phyloP scores from a whole-genome alignment of 305 asterid genomes.

The Fraxinus latifolia region DNA sequence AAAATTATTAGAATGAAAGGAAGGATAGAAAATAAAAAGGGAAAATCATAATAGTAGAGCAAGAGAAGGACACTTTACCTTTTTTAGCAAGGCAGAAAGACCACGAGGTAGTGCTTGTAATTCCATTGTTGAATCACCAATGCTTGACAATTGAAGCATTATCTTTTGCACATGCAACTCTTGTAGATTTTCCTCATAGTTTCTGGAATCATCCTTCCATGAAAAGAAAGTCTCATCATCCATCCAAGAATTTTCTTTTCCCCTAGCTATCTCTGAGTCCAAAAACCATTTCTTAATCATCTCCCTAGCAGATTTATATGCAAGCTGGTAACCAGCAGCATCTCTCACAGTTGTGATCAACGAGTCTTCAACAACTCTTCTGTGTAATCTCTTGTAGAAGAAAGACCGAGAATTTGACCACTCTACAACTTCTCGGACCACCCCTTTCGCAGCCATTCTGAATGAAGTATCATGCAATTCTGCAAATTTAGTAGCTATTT shows the following conservation, averaged over 20 bases:
- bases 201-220: conserved; percentile 67
- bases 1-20: not conserved
- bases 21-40: not conserved
- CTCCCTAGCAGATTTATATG: conserved; percentile 58
- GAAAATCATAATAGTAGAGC: not conserved
- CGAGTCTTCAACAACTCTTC: conserved; percentile 79
- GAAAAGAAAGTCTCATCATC: conserved; percentile 66
- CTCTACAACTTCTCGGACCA: conserved; percentile 65
- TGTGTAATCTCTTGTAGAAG: conserved; percentile 65
- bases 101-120: conserved; percentile 74
- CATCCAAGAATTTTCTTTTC: conserved; percentile 57
- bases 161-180: conserved; percentile 63
- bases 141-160: conserved; percentile 56
- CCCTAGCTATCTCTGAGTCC: conserved; percentile 43
- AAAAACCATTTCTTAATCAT: conserved; percentile 70
- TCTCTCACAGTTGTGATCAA: conserved; percentile 60
- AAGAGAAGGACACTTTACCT: conserved; percentile 35
- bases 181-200: conserved; percentile 67
- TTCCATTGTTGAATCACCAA: conserved; percentile 67
- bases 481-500: conserved; percentile 88
- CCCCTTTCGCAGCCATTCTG: conserved; percentile 95
- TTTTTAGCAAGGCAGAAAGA: conserved; percentile 63
- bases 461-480: conserved; percentile 90
- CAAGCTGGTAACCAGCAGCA: conserved; percentile 71
- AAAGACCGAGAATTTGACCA: conserved; percentile 71